Evolutionary conservation across 2,329 filamentous ascomycete species (phyloP).

Genomic region (Biscogniauxia sp.): DNA sequence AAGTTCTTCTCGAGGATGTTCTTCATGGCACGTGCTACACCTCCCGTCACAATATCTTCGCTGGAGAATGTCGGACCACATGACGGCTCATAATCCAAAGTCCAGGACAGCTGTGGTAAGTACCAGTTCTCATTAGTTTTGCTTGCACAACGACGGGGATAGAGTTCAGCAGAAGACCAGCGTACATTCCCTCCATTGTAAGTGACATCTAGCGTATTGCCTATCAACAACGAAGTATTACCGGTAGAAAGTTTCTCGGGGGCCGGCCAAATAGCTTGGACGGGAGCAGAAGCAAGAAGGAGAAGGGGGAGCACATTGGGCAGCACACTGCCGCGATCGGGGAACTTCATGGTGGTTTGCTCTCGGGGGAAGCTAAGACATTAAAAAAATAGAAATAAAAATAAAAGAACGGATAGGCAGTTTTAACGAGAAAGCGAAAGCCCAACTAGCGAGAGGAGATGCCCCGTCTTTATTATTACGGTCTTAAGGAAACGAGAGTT

Average conservation of each 20-base stretch:
- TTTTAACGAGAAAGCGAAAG: neutral
- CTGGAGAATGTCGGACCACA: constrained; percentile 41
- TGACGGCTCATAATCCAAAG: constrained; percentile 42
- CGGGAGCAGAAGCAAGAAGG: constrained; percentile 40
- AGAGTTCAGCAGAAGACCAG: constrained; percentile 35
- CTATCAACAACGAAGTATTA: constrained; percentile 52
- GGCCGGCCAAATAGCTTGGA: constrained; percentile 57
- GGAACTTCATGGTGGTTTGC: constrained; percentile 17
- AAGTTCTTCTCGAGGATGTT: constrained; percentile 67
- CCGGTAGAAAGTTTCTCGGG: constrained; percentile 52
- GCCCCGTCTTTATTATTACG: neutral
- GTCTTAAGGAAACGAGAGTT: neutral
- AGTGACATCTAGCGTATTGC: constrained; percentile 49
- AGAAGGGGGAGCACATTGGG: constrained; percentile 35
- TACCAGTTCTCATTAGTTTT: constrained; percentile 30
- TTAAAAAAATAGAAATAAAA: constrained; percentile 12
- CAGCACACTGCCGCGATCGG: constrained; percentile 20
- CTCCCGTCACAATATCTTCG: constrained; percentile 54
- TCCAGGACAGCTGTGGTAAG: constrained; percentile 47
- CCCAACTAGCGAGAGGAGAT: constrained; percentile 5
- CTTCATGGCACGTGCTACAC: constrained; percentile 56
- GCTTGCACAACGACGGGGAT: constrained; percentile 11
- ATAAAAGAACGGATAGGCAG: constrained; percentile 6
- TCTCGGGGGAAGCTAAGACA: constrained; percentile 12
- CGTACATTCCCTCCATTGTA: constrained; percentile 60